A percentile compares a stretch with the other conserved stretches of the same genome.
Evolutionary conservation across 257 asterid genomes (phyloP).

Genomic region (Ballota nigra): DNA sequence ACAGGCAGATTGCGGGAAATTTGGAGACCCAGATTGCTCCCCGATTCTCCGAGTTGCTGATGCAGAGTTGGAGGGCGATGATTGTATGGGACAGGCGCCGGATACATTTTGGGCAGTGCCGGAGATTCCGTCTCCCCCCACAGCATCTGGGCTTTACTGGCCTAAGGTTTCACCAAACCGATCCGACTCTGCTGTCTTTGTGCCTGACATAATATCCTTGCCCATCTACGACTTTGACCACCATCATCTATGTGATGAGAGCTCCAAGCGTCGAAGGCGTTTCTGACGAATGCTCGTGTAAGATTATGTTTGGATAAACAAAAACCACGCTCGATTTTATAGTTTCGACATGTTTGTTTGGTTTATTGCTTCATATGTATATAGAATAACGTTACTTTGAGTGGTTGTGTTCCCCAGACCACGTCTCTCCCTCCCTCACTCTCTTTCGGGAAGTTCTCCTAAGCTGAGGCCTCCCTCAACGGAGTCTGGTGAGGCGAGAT

Average conservation of each 20-base stretch:
- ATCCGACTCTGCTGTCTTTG: slow-evolving; percentile 42
- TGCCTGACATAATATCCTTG: slow-evolving; percentile 61
- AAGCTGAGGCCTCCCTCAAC: neutral
- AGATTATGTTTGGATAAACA: neutral
- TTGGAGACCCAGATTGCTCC: slow-evolving; percentile 62
- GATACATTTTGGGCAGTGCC: slow-evolving; percentile 78
- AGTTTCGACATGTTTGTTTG: neutral
- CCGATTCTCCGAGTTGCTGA: slow-evolving; percentile 45
- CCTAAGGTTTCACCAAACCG: slow-evolving; percentile 36
- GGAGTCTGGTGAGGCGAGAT: neutral
- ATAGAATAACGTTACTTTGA: neutral
- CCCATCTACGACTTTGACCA: slow-evolving; percentile 30
- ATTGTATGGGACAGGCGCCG: slow-evolving; percentile 56
- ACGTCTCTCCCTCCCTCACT: neutral
- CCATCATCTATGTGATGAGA: neutral
- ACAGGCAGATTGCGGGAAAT: slow-evolving; percentile 31
- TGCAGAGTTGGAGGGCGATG: slow-evolving; percentile 61
- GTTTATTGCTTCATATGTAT: neutral
- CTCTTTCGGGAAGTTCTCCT: neutral
- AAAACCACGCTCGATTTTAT: neutral
- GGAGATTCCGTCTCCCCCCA: slow-evolving; percentile 80
- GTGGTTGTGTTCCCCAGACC: neutral
- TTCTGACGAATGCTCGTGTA: neutral
- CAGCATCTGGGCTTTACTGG: slow-evolving; percentile 84
- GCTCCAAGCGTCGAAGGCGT: slow-evolving; percentile 42